Evolutionary conservation across 495 filamentous ascomycete species (phyloP).

Genomic region (Penicillium ucsense): DNA sequence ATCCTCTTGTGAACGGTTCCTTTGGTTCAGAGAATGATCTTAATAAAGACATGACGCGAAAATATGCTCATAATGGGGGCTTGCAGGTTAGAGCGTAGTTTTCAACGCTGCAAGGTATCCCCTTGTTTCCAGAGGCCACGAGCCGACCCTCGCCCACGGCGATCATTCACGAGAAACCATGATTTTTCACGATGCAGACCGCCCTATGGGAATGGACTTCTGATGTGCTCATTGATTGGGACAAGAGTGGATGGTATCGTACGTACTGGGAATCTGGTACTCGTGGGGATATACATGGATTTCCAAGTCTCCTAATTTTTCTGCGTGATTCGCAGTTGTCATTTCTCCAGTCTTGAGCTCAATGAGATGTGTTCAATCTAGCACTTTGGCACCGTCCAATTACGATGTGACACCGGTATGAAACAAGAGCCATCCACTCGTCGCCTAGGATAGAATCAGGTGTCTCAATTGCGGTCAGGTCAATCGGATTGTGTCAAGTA

Average conservation of each 20-base stretch:
- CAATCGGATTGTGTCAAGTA: too few relatives aligned
- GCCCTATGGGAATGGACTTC: constrained; percentile 9
- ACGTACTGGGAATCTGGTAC: constrained; percentile 29
- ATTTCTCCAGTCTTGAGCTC: too few relatives aligned
- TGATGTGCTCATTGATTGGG: constrained; percentile 33
- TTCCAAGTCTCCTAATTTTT: too few relatives aligned
- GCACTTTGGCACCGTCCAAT: too few relatives aligned
- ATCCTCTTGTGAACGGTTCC: constrained; percentile 19
- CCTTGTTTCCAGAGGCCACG: constrained; percentile 5
- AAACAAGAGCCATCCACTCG: too few relatives aligned
- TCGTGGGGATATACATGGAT: too few relatives aligned
- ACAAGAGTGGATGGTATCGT: constrained; percentile 34
- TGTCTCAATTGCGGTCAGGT: too few relatives aligned
- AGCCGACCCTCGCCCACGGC: constrained; percentile 10
- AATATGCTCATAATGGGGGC: constrained; percentile 14
- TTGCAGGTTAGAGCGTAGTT: constrained; percentile 17
- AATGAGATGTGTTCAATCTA: too few relatives aligned
- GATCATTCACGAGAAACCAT: constrained; percentile 14
- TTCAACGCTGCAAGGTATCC: constrained; percentile 21
- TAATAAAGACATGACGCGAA: constrained; percentile 19
- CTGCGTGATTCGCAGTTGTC: too few relatives aligned
- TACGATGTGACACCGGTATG: too few relatives aligned
- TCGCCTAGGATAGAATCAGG: too few relatives aligned
- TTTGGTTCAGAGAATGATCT: constrained; percentile 21
- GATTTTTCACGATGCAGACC: constrained; percentile 1